These are phyloP conservation scores for Oligophagozyma castellii DNA, from an alignment of 1,139 yeast genomes.

Conservation along the genomic window DNA sequence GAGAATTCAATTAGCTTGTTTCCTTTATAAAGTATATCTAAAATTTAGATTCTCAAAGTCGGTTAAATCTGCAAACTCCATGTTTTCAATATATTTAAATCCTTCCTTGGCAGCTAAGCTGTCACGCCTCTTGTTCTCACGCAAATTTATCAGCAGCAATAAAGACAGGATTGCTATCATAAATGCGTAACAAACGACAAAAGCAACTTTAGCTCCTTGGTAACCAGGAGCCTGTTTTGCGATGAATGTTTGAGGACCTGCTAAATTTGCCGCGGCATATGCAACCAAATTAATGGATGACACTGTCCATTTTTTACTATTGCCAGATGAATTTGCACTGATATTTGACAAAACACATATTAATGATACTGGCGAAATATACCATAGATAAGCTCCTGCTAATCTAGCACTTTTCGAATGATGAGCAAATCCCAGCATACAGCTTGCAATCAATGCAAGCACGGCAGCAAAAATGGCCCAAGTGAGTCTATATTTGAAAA, in stretches of 20 bases:
- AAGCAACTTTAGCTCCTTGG: conserved; percentile 30
- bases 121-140: conserved; percentile 20
- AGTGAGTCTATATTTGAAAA: conserved; percentile 28
- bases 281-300: conserved; percentile 17
- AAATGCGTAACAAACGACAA: conserved; percentile 24
- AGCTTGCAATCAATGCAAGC: conserved; percentile 28
- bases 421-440: conserved; percentile 36
- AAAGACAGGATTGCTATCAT: conserved; percentile 18
- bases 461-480: conserved; percentile 32
- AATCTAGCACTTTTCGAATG: conserved; percentile 26
- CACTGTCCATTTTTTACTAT: conserved; percentile 24
- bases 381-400: conserved; percentile 30
- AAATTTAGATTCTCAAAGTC: conserved; percentile 37
- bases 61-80: conserved; percentile 32
- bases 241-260: conserved; percentile 58
- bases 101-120: conserved; percentile 11
- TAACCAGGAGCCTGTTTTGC: conserved; percentile 40
- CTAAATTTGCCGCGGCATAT: conserved; percentile 34
- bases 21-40: conserved; percentile 25
- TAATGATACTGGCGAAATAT: conserved; percentile 26
- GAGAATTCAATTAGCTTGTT: not conserved
- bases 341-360: conserved; percentile 24
- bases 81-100: conserved; percentile 27
- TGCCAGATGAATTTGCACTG: conserved; percentile 25
- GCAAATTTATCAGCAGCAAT: conserved; percentile 9